Conservation (phyloP, 768 basidiomycete species). For the Agrocybe pediades region DNA sequence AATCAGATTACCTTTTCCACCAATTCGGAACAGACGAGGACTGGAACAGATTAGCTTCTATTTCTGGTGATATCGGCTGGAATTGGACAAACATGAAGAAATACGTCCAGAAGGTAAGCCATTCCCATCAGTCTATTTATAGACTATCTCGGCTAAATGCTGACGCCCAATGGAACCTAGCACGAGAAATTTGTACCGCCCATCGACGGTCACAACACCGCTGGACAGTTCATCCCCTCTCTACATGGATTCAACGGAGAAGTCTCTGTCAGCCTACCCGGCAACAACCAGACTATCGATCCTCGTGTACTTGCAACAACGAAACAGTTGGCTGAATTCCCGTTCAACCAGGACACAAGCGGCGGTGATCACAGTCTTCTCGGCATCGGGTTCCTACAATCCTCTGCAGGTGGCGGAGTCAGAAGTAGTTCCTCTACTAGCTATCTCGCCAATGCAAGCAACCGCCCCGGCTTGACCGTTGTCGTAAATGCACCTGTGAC, state of each 20-base stretch:
- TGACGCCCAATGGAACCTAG: conserved; percentile 15
- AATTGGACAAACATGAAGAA: conserved; percentile 34
- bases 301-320: conserved; percentile 24
- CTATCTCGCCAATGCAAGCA: conserved; percentile 10
- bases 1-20: conserved; percentile 36
- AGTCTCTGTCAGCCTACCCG: conserved; percentile 23
- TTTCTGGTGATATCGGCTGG: conserved; percentile 38
- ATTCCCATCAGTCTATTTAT: background rate
- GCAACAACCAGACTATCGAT: conserved; percentile 23
- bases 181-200: conserved; percentile 37
- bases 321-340: conserved; percentile 28
- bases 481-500: conserved; percentile 13
- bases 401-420: conserved; percentile 10
- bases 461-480: conserved; percentile 10
- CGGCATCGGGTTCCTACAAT: conserved; percentile 15
- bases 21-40: conserved; percentile 37
- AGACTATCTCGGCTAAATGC: background rate
- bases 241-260: conserved; percentile 32
- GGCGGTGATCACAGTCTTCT: conserved; percentile 13
- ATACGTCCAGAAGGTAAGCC: conserved; percentile 26
- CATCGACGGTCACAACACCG: conserved; percentile 36
- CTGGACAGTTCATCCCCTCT: conserved; percentile 34
- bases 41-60: conserved; percentile 32
- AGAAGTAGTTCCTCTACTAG: conserved; percentile 14
- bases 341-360: conserved; percentile 28